Evolutionary conservation across 768 basidiomycete genomes (phyloP), one percentile per base, ranked within the genome.

Genomic region (Suillus lakei): DNA sequence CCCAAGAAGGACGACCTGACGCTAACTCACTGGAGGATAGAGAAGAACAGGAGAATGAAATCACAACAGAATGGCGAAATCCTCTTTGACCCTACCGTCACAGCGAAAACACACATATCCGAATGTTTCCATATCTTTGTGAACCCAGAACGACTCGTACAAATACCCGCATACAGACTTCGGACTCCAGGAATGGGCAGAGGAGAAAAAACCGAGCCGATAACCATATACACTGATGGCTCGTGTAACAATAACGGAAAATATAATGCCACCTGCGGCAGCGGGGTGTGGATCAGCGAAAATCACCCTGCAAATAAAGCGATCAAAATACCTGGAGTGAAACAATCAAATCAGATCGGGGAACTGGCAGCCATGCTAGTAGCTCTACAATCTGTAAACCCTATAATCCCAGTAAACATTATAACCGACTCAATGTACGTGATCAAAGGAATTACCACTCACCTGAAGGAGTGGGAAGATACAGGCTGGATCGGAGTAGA

Each of bases 151-250:
- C 46, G 4, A 8, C 21, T n/a, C 6, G 8, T 46, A 1, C n/a
- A 23, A 46, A 9, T n/a, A 1, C 46, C 46, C 0, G 46, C 46
- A 4, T 46, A 46, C n/a, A 1, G n/a, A n/a, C 10, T 46, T 1
- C n/a, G 38, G 1, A 21, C 1, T 0, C 46, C n/a, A n/a, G n/a
- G n/a, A n/a, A n/a, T n/a, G n/a, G n/a, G n/a, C n/a, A n/a, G n/a
- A n/a, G n/a, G n/a, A n/a, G n/a, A n/a, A n/a, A n/a, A n/a, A n/a
- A n/a, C n/a, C n/a, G n/a, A n/a, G n/a, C n/a, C n/a, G n/a, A n/a
- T n/a, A n/a, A n/a, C n/a, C 9, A 2, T 2, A 13, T 78, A 76
- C 44, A 79, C 75, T 0, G 72, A 74, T n/a, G 69, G 73, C 0
- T 69, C 73, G 0, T 74, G 75, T 64, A 1, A 61, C 0, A 64